Evolutionary conservation across 306 rosid species (phyloP).

Genomic region (Malus orientalis): DNA sequence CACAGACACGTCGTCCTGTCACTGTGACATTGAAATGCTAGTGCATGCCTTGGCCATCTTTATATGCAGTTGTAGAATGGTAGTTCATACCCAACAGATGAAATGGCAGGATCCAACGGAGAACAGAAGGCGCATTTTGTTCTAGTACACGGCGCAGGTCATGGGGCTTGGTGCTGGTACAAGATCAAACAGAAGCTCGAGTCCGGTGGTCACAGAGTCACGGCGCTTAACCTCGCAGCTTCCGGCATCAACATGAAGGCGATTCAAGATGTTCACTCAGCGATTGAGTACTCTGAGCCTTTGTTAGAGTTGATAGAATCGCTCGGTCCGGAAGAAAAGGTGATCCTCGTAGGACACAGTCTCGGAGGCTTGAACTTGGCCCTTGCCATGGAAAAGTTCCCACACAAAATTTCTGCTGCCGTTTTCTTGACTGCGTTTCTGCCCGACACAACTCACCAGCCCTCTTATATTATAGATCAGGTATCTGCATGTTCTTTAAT

Average conservation of each 20-base stretch:
- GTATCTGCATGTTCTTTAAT: constrained; percentile 14
- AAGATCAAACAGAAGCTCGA: constrained; percentile 49
- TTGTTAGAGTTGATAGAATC: constrained; percentile 37
- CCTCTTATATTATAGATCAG: constrained; percentile 48
- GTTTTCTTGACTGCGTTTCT: constrained; percentile 53
- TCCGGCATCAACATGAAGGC: constrained; percentile 36
- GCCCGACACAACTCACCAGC: constrained; percentile 45
- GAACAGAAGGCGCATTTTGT: constrained; percentile 36
- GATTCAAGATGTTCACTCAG: constrained; percentile 31
- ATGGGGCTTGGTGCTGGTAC: constrained; percentile 76
- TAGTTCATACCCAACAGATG: not conserved
- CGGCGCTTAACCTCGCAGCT: constrained; percentile 41
- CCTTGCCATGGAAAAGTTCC: constrained; percentile 58
- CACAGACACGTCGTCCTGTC: no score
- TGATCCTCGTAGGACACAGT: constrained; percentile 65
- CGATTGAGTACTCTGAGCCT: constrained; percentile 42
- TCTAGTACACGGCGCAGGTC: constrained; percentile 65
- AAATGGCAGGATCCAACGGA: not conserved
- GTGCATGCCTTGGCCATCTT: no score
- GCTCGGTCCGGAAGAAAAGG: constrained; percentile 37
- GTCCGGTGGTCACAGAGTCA: constrained; percentile 42
- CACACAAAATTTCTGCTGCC: constrained; percentile 35
- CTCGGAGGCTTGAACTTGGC: constrained; percentile 62
- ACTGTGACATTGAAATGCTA: no score
- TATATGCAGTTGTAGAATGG: no score